phyloP scores from a whole-genome alignment of 495 filamentous ascomycete genomes.

The Endocarpon pusillum region DNA sequence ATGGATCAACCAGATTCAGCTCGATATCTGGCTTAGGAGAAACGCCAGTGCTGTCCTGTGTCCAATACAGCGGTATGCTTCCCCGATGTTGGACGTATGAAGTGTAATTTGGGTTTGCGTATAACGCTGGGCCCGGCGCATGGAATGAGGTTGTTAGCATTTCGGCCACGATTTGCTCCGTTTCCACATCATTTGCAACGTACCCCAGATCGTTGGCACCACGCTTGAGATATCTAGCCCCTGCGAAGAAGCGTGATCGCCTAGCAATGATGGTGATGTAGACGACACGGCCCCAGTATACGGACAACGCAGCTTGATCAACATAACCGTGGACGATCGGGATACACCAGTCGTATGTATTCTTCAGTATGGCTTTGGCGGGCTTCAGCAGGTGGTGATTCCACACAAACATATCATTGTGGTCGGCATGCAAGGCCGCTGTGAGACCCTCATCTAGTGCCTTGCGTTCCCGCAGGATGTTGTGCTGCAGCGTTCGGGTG shows the following conservation, averaged over 20 bases:
- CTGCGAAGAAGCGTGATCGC: conserved; percentile 83
- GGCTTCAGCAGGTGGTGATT: conserved; percentile 79
- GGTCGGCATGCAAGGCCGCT: conserved; percentile 41
- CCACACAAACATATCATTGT: conserved; percentile 96
- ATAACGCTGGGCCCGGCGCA: conserved; percentile 69
- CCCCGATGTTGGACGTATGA: conserved; percentile 95
- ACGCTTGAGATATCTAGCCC: conserved; percentile 84
- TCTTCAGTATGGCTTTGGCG: conserved; percentile 49
- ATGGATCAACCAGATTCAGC: conserved; percentile 83
- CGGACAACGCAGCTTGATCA: conserved; percentile 69
- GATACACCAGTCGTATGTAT: conserved; percentile 86
- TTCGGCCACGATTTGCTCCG: conserved; percentile 94
- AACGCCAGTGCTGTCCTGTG: conserved; percentile 89
- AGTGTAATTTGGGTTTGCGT: conserved; percentile 78
- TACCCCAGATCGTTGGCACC: conserved; percentile 92
- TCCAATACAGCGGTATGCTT: conserved; percentile 95
- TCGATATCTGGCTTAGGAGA: conserved; percentile 93
- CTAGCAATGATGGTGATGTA: conserved; percentile 90
- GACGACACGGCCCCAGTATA: conserved; percentile 59
- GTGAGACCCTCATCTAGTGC: conserved; percentile 44
- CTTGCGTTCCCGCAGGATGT: conserved; percentile 67
- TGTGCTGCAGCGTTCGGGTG: conserved; percentile 81
- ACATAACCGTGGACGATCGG: conserved; percentile 94
- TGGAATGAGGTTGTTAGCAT: conserved; percentile 89
- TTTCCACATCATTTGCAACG: conserved; percentile 98